Evolutionary conservation across 176 grass and related monocot genomes (phyloP), one percentile per base, ranked within the genome.

Genomic region (Cenchrus americanus): DNA sequence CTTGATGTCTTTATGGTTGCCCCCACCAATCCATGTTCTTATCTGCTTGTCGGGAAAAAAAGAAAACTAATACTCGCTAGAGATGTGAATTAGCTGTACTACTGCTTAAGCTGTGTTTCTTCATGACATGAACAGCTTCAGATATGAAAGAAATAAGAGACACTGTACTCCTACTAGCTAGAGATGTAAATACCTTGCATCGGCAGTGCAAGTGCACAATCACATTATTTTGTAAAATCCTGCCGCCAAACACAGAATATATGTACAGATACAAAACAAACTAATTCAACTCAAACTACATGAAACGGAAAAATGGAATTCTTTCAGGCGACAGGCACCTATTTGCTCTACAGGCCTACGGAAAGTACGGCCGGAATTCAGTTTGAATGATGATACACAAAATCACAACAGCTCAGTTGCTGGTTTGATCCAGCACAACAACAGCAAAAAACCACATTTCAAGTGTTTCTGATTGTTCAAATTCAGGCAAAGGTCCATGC

Each of bases 221-320:
- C 62, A 77, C 5, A 62, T 66, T 79, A 78, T 87, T 66, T 62
- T 69, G 17, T 49, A 55, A n/a, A n/a, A n/a, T 21, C 1, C 19
- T 53, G 27, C 49, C 10, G 23, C 64, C 8, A 11, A 49, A 48
- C 11, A 60, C 52, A 12, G 47, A 70, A 78, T 71, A 71, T 71
- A 71, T 84, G 30, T 85, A 89, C 82, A 89, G 3, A 75, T 75
- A 85, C 87, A 75, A 69, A 70, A 22, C 65, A 81, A 69, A 55
- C 14, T 58, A 54, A 42, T 26, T 81, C 62, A 84, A 60, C 51
- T 73, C 54, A 74, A 85, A 34, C 42, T 85, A 80, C 69, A 75
- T 13, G 62, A 3, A 42, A 61, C 19, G 18, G 22, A 23, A 11
- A 83, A 83, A 71, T 22, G 18, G 24, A 49, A 65, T 49, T 82